A percentile compares a stretch with the other conserved stretches of the same genome.
Evolutionary conservation across 2,329 filamentous ascomycete genomes (phyloP).

Genomic region (Colletotrichum salicis): DNA sequence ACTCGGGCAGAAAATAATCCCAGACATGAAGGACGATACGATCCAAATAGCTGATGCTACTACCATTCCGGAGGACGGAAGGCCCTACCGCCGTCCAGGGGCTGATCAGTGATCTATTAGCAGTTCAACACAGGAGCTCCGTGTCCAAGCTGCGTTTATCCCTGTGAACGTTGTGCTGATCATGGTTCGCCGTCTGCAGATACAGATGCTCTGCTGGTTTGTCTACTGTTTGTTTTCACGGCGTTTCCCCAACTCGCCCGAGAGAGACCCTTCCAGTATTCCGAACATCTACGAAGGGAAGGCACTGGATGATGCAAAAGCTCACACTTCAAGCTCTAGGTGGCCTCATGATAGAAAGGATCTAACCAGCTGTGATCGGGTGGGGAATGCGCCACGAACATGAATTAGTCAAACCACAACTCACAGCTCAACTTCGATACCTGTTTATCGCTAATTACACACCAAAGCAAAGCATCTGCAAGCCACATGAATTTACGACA

Average conservation of each 20-base stretch:
- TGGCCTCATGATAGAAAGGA: too few relatives aligned
- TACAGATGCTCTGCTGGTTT: not conserved
- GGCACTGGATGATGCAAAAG: too few relatives aligned
- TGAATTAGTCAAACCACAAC: not conserved
- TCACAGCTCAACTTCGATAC: not conserved
- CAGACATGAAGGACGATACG: too few relatives aligned
- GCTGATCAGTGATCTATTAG: not conserved
- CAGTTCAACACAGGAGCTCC: slow-evolving; percentile 17
- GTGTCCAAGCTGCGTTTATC: slow-evolving; percentile 6
- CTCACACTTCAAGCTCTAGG: too few relatives aligned
- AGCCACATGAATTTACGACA: not conserved
- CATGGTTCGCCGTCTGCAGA: not conserved
- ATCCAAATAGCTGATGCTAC: too few relatives aligned
- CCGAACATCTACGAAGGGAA: not conserved
- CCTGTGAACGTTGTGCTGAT: slow-evolving; percentile 7
- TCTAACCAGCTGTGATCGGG: too few relatives aligned
- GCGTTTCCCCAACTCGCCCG: not conserved
- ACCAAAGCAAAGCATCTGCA: not conserved
- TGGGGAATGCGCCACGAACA: too few relatives aligned
- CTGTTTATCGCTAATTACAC: not conserved
- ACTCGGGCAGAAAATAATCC: too few relatives aligned
- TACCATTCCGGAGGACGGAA: not conserved
- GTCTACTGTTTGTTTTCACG: not conserved
- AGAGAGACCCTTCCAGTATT: not conserved
- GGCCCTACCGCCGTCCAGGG: slow-evolving; percentile 12